Base-by-base conservation (phyloP, 192 early-diverging fungal genomes). In the Umbelopsis sp. region DNA sequence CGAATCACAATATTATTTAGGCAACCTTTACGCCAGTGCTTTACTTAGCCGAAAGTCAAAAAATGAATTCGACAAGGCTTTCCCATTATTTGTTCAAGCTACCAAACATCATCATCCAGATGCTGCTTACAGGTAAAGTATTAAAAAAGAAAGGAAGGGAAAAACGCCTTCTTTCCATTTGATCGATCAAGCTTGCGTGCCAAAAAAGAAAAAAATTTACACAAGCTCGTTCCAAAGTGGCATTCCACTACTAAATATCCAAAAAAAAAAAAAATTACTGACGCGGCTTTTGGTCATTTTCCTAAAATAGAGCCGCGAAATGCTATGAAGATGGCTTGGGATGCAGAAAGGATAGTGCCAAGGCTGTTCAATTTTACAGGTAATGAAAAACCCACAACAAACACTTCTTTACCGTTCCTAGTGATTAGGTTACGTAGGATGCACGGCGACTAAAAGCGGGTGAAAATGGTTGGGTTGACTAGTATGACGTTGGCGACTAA, bases 321-420 rank as follows among this genome's bases (percentile, higher is more conserved):
- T 92, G 85, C 66, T 84, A 86, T 56, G 91, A 94, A 73, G 72
- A 84, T 71, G 91, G 90, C 17, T 56, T 81, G 47, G 93, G 93
- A 2, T 81, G 77, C 43, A 80, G 82, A 29, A 88, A 87, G 69
- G 80, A 84, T 53, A 76, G 73, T 43, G 71, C 83, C 10, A 82
- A 87, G n/a, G 85, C 91, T 24, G 76, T 86, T 41, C 84, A 88
- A 69, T 90, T 89, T 71, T 94, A 93, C 76, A 87, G 75, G 86
- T 87, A 82, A 69, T 8, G 16, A 44, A 12, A 44, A 29, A 22
- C 14, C 14, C 17, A 2, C 14, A 52, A 52, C 17, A n/a, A n/a
- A 20, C 6, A 4, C 14, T 56, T 29, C 29, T 56, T 25, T 31
- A 5, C n/a, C n/a, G n/a, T n/a, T n/a, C n/a, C n/a, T n/a, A n/a